A percentile compares a stretch with the other conserved stretches of the same genome.
phyloP scores from a whole-genome alignment of 1,139 yeast species.

The Hanseniaspora uvarum region DNA sequence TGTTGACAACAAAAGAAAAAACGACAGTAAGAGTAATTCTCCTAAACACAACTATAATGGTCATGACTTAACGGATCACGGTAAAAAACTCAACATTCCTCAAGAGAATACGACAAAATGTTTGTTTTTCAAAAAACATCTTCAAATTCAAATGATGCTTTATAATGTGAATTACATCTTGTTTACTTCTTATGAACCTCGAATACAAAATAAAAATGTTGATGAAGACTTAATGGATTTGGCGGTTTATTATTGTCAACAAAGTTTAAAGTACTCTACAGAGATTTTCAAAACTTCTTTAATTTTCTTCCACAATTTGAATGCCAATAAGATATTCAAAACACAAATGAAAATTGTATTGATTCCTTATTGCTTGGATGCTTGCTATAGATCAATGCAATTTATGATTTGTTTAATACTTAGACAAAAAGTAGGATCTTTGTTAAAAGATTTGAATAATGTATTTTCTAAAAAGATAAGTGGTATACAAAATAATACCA shows the following conservation, averaged over 20 bases:
- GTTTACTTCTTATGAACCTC: constrained; percentile 38
- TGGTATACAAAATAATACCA: constrained; percentile 22
- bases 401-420: constrained; percentile 43
- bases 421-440: constrained; percentile 38
- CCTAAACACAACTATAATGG: too few species aligned
- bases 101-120: constrained; percentile 34
- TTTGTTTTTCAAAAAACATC: constrained; percentile 33
- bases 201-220: constrained; percentile 31
- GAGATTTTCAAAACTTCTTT: constrained; percentile 36
- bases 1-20: constrained; percentile 22
- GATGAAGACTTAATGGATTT: constrained; percentile 27
- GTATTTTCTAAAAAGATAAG: constrained; percentile 23
- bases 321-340: constrained; percentile 28
- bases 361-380: constrained; percentile 40
- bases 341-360: constrained; percentile 36
- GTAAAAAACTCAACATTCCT: constrained; percentile 27
- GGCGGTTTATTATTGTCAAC: constrained; percentile 35
- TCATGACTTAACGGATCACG: neutral
- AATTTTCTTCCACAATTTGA: constrained; percentile 31
- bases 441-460: constrained; percentile 30
- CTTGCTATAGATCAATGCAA: constrained; percentile 44
- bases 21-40: neutral
- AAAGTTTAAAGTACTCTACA: constrained; percentile 34
- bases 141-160: constrained; percentile 39
- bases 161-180: constrained; percentile 41